These are phyloP conservation scores for Coemansia sp. DNA, from an alignment of 192 early-diverging fungal genomes.

Conservation along the genomic window DNA sequence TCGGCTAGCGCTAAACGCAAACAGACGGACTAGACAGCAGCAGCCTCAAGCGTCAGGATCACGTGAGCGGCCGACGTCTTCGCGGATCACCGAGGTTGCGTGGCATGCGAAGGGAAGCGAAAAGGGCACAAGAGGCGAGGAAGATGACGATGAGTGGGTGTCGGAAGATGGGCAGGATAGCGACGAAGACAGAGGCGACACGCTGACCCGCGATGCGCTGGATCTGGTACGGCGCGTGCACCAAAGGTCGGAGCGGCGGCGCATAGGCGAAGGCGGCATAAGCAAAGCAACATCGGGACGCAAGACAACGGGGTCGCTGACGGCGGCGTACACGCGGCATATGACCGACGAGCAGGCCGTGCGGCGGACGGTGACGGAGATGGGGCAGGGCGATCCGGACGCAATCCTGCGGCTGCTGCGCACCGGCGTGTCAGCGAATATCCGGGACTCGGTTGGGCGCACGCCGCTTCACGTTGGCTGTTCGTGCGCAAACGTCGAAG, in stretches of 20 bases:
- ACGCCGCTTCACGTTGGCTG: conserved; percentile 49
- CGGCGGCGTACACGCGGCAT: conserved; percentile 7
- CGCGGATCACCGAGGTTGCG: conserved; percentile 7
- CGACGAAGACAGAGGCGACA: not conserved
- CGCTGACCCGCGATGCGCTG: not conserved
- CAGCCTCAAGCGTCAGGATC: not conserved
- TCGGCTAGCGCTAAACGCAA: not conserved
- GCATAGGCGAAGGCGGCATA: conserved; percentile 1
- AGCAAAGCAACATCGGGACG: not conserved
- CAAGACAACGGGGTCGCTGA: conserved; percentile 7
- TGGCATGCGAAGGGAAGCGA: too few species aligned
- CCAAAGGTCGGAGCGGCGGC: not conserved
- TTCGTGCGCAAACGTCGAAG: conserved; percentile 27
- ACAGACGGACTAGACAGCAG: not conserved
- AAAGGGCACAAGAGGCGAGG: too few species aligned
- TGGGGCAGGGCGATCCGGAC: conserved; percentile 38
- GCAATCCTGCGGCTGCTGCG: conserved; percentile 23
- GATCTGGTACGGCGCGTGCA: conserved; percentile 1
- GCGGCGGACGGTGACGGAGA: conserved; percentile 11
- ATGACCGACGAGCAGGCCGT: conserved; percentile 16
- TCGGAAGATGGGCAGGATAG: conserved; percentile 14
- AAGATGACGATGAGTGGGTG: conserved; percentile 25
- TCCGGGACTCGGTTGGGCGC: conserved; percentile 25
- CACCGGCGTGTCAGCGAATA: conserved; percentile 18
- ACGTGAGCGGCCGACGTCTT: not conserved